phyloP scores from a whole-genome alignment of 2,329 filamentous ascomycete species.

The Dactylonectria estremocensis region DNA sequence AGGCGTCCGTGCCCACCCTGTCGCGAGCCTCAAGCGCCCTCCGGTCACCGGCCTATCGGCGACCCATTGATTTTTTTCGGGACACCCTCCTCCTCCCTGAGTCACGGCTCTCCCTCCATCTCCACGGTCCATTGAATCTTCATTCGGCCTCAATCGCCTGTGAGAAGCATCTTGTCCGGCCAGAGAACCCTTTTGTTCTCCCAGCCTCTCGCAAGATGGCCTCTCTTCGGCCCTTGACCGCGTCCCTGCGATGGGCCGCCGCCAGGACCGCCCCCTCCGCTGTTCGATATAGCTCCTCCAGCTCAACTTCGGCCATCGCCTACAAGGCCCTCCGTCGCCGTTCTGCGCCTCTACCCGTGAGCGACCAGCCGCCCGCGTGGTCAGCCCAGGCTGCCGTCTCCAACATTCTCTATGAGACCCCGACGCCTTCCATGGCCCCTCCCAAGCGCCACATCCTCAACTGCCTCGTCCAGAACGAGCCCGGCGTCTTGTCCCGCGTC shows the following conservation, averaged over 20 bases:
- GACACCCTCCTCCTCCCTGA: slow-evolving; percentile 41
- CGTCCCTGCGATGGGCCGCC: slow-evolving; percentile 57
- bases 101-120: slow-evolving; percentile 40
- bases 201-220: slow-evolving; percentile 56
- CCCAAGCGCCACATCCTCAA: slow-evolving; percentile 97
- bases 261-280: slow-evolving; percentile 46
- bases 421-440: slow-evolving; percentile 84
- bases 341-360: slow-evolving; percentile 86
- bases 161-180: slow-evolving; percentile 47
- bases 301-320: slow-evolving; percentile 91
- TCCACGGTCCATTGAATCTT: slow-evolving; percentile 35
- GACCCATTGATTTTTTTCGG: slow-evolving; percentile 47
- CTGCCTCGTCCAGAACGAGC: slow-evolving; percentile 98
- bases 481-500: slow-evolving; percentile 94
- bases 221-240: slow-evolving; percentile 60
- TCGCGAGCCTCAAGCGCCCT: slow-evolving; percentile 34
- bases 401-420: slow-evolving; percentile 99
- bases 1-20: slow-evolving; percentile 42
- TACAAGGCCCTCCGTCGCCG: slow-evolving; percentile 98
- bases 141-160: slow-evolving; percentile 38
- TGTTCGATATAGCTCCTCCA: slow-evolving; percentile 60
- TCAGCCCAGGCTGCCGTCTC: slow-evolving; percentile 96
- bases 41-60: slow-evolving; percentile 48
- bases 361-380: slow-evolving; percentile 81
- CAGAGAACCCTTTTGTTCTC: slow-evolving; percentile 44